Conservation (phyloP, 129 eudicot species). For the Pittosporum tobira region DNA sequence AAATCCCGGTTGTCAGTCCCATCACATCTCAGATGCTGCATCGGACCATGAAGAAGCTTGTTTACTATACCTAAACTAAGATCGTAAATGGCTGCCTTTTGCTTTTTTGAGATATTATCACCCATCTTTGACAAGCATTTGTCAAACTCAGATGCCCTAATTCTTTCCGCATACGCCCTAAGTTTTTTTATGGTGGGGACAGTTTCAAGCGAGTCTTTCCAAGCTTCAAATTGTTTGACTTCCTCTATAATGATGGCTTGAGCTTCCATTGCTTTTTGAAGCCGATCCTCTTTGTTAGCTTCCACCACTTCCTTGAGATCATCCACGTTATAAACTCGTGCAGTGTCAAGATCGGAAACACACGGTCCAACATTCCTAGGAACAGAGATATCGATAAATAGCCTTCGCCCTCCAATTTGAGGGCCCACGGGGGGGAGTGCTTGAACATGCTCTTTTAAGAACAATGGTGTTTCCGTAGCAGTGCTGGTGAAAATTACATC, state of each 20-base stretch:
- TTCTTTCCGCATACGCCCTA: constrained; percentile 66
- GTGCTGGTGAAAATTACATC: constrained; percentile 71
- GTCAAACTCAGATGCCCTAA: constrained; percentile 65
- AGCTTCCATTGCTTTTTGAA: constrained; percentile 73
- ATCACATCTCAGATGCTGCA: constrained; percentile 82
- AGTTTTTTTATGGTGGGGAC: constrained; percentile 87
- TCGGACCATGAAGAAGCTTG: constrained; percentile 85
- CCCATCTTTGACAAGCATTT: constrained; percentile 76
- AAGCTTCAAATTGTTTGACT: constrained; percentile 59
- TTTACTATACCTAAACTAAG: constrained; percentile 69
- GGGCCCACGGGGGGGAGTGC: constrained; percentile 24
- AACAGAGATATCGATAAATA: constrained; percentile 71
- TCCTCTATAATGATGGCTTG: constrained; percentile 57
- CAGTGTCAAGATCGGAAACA: constrained; percentile 38
- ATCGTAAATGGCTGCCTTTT: constrained; percentile 58
- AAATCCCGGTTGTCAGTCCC: constrained; percentile 43
- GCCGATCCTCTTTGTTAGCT: constrained; percentile 65
- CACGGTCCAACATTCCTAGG: constrained; percentile 73
- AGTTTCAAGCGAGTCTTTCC: constrained; percentile 91
- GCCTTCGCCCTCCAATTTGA: constrained; percentile 24
- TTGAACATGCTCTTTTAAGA: constrained; percentile 49
- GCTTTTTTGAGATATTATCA: constrained; percentile 36
- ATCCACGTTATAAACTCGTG: constrained; percentile 59
- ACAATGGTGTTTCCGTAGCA: constrained; percentile 45
- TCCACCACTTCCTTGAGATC: constrained; percentile 66